A percentile compares a stretch with the other conserved stretches of the same genome.
phyloP scores from a whole-genome alignment of 2,329 filamentous ascomycete species.

The Cryphonectria carpinicola region DNA sequence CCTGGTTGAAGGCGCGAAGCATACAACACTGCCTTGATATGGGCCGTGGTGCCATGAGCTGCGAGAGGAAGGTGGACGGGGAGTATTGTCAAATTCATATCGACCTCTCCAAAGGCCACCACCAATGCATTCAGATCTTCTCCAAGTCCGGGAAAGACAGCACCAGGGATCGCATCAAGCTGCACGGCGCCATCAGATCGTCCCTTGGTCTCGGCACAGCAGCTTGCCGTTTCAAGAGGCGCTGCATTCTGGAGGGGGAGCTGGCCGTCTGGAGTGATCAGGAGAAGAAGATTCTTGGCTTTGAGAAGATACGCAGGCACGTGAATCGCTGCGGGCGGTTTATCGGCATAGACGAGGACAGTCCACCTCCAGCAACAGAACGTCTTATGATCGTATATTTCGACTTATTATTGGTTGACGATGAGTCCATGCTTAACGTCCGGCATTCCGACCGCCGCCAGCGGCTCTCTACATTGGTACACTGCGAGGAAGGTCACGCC shows the following conservation, averaged over 20 bases:
- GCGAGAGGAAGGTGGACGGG: constrained; percentile 83
- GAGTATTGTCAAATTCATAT: constrained; percentile 92
- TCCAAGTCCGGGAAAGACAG: constrained; percentile 93
- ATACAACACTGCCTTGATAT: constrained; percentile 77
- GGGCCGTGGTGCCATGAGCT: constrained; percentile 64
- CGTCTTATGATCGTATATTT: constrained; percentile 67
- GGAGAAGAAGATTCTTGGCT: constrained; percentile 68
- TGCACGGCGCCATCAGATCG: constrained; percentile 58
- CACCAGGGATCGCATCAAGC: constrained; percentile 65
- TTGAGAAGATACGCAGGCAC: constrained; percentile 83
- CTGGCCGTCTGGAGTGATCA: constrained; percentile 76
- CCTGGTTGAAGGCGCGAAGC: constrained; percentile 68
- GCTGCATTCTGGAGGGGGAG: constrained; percentile 84
- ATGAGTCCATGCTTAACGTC: constrained; percentile 52
- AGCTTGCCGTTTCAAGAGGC: constrained; percentile 61
- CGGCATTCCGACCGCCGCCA: constrained; percentile 64
- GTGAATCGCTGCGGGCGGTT: constrained; percentile 73
- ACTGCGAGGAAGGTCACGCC: constrained; percentile 61
- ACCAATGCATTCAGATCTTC: constrained; percentile 73
- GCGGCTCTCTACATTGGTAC: constrained; percentile 60
- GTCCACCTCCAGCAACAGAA: constrained; percentile 57
- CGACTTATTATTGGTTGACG: constrained; percentile 59
- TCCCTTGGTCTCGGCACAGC: constrained; percentile 65
- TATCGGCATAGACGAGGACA: constrained; percentile 71
- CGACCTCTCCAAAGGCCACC: constrained; percentile 59